phyloP scores from a whole-genome alignment of 2,329 filamentous ascomycete genomes.

The Simplicillium sp. region DNA sequence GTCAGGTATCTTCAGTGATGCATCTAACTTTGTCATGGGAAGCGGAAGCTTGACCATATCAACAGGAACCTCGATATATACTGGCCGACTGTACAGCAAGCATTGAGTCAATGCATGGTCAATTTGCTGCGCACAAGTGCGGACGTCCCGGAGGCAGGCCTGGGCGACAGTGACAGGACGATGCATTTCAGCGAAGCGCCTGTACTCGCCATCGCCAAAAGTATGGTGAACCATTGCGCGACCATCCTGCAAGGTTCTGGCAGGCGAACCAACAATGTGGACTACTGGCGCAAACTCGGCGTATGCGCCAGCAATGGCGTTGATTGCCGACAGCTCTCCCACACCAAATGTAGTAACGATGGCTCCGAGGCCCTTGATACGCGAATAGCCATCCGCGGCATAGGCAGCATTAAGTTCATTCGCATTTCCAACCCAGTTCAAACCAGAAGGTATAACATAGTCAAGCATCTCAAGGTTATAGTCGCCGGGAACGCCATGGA shows the following conservation, averaged over 20 bases:
- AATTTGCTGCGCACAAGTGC: constrained; percentile 36
- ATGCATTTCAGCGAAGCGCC: constrained; percentile 39
- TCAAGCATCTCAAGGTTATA: constrained; percentile 28
- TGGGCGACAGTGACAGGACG: constrained; percentile 39
- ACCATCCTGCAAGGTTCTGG: constrained; percentile 29
- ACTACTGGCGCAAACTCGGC: constrained; percentile 46
- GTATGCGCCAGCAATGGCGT: constrained; percentile 49
- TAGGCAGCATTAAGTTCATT: constrained; percentile 52
- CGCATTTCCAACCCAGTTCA: constrained; percentile 39
- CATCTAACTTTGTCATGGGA: constrained; percentile 18
- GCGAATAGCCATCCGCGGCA: constrained; percentile 47
- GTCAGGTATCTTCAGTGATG: constrained; percentile 11
- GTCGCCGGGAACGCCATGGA: constrained; percentile 40
- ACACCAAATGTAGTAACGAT: constrained; percentile 53
- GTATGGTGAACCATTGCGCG: constrained; percentile 42
- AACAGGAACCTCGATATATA: constrained; percentile 45
- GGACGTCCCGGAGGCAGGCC: constrained; percentile 32
- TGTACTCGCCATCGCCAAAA: constrained; percentile 44
- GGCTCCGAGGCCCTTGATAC: constrained; percentile 38
- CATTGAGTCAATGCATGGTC: constrained; percentile 40
- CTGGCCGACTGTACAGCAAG: constrained; percentile 41
- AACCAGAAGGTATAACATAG: constrained; percentile 23
- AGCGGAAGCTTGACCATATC: constrained; percentile 36
- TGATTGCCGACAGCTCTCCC: constrained; percentile 46
- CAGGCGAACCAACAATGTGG: constrained; percentile 47